Evolutionary conservation across 305 asterid genomes (phyloP), one percentile per base, ranked within the genome.

Genomic region (Coffea humblotiana): DNA sequence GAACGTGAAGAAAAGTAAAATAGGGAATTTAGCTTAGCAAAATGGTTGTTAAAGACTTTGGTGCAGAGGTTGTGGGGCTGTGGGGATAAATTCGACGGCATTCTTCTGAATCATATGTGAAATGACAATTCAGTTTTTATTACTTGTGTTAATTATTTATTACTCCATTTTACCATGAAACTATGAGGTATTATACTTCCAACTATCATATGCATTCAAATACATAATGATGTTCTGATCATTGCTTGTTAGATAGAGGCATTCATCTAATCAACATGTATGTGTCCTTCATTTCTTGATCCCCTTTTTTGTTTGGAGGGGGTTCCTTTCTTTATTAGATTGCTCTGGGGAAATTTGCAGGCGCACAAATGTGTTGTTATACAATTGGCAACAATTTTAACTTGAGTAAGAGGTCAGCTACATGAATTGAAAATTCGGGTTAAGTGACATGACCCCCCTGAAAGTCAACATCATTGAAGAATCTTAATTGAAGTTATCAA

Each of bases 51-150:
- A 56, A 32, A 74, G 80, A 75, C 27, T 54, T 32, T 16, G 74
- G 58, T 19, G 75, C 83, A 40, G 78, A 29, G 67, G 37, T 7
- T 37, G 80, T 71, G 84, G 80, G 84, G 81, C 23, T 52, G n/a
- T 47, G 49, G 23, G 35, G 12, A 70, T 51, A 78, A 70, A 69
- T 23, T 21, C 43, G 76, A 12, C n/a, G 47, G 21, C 76, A 69
- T 78, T 43, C 32, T 66, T 66, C 74, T 66, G 49, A 40, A 37
- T 35, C 49, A 77, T 67, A 58, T 40, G 18, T 32, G 27, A n/a
- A 25, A 54, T 54, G 7, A 54, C 21, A 54, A 54, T 2, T 54
- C 15, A 54, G 23, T 54, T 16, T 52, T 11, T 54, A 0, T 54
- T 15, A 21, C 27, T 63, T 6, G 21, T 21, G 37, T 63, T n/a